A percentile compares a stretch with the other conserved stretches of the same genome.
phyloP scores from a whole-genome alignment of 176 grass and related monocot species.

The Phragmites australis region DNA sequence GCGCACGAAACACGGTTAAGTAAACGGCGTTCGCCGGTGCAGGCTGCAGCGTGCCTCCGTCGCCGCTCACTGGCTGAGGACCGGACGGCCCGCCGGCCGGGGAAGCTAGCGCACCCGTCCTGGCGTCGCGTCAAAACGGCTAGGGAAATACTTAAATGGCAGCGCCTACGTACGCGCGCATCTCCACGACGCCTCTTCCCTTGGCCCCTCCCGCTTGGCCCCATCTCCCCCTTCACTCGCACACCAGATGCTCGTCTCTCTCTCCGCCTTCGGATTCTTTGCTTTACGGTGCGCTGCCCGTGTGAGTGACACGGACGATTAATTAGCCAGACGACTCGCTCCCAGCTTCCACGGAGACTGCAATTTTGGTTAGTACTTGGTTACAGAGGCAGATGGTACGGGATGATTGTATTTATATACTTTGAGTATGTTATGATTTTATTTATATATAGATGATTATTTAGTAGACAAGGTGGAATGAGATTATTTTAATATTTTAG shows the following conservation, averaged over 20 bases:
- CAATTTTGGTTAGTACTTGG: no score
- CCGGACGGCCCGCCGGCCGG: not conserved
- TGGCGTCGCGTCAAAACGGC: constrained; percentile 23
- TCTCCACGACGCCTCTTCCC: constrained; percentile 52
- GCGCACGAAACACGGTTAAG: not conserved
- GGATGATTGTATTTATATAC: no score
- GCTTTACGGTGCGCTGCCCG: not conserved
- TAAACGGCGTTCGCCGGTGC: not conserved
- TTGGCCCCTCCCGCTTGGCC: constrained; percentile 70
- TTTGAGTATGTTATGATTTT: no score
- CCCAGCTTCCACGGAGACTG: no score
- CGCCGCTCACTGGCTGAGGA: constrained; percentile 11
- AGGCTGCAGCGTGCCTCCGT: not conserved
- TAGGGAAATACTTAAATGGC: not conserved
- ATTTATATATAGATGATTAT: no score
- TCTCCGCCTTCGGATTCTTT: not conserved
- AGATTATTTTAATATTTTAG: no score
- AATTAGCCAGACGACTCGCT: no score
- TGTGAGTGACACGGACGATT: not conserved
- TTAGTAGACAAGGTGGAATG: no score
- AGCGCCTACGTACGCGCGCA: constrained; percentile 44
- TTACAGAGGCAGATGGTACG: no score
- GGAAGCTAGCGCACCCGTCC: not conserved
- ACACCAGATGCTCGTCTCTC: constrained; percentile 44
- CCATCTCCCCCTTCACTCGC: constrained; percentile 48